Conservation (phyloP, 305 asterid genomes). For the Rubia peregrina region DNA sequence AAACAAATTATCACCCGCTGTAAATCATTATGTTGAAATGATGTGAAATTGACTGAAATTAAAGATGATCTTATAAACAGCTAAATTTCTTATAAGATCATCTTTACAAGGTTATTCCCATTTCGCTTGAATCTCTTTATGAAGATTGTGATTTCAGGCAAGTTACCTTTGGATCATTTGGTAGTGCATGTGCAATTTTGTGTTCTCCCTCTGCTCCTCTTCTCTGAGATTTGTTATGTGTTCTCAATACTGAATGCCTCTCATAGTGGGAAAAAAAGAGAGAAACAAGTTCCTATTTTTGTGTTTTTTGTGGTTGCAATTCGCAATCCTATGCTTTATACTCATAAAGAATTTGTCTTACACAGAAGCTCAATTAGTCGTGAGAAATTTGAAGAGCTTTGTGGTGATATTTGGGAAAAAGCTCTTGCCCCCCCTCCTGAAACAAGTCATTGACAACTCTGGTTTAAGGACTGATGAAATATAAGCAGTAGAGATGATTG, state of each 20-base stretch:
- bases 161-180: slow-evolving; percentile 9
- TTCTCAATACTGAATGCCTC: not conserved
- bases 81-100: too few relatives aligned
- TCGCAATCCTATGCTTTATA: not conserved
- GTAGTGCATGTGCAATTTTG: not conserved
- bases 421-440: slow-evolving; percentile 61
- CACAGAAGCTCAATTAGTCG: slow-evolving; percentile 92
- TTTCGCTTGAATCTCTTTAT: slow-evolving; percentile 86
- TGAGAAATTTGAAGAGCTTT: slow-evolving; percentile 94
- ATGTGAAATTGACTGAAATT: too few relatives aligned
- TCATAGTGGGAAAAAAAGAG: not conserved
- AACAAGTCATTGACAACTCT: slow-evolving; percentile 69
- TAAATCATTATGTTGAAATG: too few relatives aligned
- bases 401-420: slow-evolving; percentile 84
- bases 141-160: slow-evolving; percentile 94
- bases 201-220: not conserved
- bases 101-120: slow-evolving; percentile 2
- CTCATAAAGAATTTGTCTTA: slow-evolving; percentile 12
- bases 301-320: not conserved
- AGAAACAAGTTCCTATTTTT: not conserved
- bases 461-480: slow-evolving; percentile 71
- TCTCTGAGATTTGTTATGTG: not conserved
- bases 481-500: slow-evolving; percentile 94
- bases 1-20: too few relatives aligned
- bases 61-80: too few relatives aligned